phyloP scores from a whole-genome alignment of 139 green algal species.

The Picochlorum sp. region DNA sequence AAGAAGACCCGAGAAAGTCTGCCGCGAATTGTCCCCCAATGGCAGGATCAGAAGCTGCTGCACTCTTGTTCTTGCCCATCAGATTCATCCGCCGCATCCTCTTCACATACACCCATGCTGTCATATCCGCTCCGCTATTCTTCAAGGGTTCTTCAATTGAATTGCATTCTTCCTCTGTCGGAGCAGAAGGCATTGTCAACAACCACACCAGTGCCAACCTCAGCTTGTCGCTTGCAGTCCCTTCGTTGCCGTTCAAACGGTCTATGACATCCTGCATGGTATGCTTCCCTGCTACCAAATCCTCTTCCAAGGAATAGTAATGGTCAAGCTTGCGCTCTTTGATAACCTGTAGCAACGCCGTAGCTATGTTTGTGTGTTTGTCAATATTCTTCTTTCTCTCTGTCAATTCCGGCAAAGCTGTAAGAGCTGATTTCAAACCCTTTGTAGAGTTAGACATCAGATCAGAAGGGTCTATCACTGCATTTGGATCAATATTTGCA shows the following conservation, averaged over 20 bases:
- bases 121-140: constrained; percentile 51
- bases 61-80: constrained; percentile 31
- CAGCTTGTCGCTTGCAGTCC: constrained; percentile 77
- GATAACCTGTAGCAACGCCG: constrained; percentile 78
- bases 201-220: constrained; percentile 82
- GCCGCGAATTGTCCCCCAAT: constrained; percentile 5
- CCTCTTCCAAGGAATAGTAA: constrained; percentile 77
- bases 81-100: constrained; percentile 82
- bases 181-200: constrained; percentile 49
- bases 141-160: constrained; percentile 5
- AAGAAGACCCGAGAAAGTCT: constrained; percentile 88
- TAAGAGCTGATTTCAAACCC: constrained; percentile 74
- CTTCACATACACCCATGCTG: constrained; percentile 79
- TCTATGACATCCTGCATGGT: constrained; percentile 50
- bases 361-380: constrained; percentile 98
- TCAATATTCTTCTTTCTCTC: constrained; percentile 87
- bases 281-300: constrained; percentile 70
- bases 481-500: constrained; percentile 29
- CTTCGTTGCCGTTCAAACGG: constrained; percentile 42
- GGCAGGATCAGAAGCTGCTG: constrained; percentile 10
- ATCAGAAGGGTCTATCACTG: constrained; percentile 18
- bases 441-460: constrained; percentile 52
- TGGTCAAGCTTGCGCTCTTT: constrained; percentile 76
- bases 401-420: constrained; percentile 56
- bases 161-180: constrained; percentile 24